Conservation (phyloP, 176 grass and related monocot genomes). For the Oryza officinalis region DNA sequence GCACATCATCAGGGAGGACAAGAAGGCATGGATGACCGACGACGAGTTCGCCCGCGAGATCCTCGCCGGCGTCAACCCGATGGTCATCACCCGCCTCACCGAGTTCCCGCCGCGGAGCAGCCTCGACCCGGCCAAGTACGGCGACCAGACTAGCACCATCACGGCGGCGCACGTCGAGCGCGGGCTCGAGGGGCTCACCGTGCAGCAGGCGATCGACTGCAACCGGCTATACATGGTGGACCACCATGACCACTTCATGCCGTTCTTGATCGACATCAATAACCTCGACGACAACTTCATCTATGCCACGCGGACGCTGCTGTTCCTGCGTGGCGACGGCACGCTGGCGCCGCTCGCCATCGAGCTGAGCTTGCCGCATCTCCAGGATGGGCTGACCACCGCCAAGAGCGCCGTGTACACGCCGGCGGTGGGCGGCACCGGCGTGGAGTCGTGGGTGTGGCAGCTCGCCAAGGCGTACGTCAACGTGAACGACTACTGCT, state of each 20-base stretch:
- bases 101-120: conserved; percentile 55
- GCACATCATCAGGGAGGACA: conserved; percentile 28
- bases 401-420: background rate
- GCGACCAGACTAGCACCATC: conserved; percentile 58
- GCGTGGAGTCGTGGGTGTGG: conserved; percentile 41
- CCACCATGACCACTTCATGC: conserved; percentile 45
- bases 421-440: background rate
- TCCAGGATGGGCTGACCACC: background rate
- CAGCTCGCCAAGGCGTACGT: conserved; percentile 51
- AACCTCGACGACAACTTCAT: conserved; percentile 17
- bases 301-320: conserved; percentile 39
- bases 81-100: conserved; percentile 46
- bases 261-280: conserved; percentile 40
- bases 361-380: conserved; percentile 42
- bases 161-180: conserved; percentile 39
- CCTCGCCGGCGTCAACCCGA: conserved; percentile 56
- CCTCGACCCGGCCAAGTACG: conserved; percentile 52
- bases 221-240: conserved; percentile 50
- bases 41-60: conserved; percentile 66
- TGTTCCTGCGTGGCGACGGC: conserved; percentile 41
- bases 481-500: conserved; percentile 44
- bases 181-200: conserved; percentile 37
- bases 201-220: conserved; percentile 30
- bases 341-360: conserved; percentile 44
- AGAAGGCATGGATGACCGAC: conserved; percentile 51